A percentile compares a stretch with the other conserved stretches of the same genome.
Conservation (phyloP, 1,139 yeast genomes). For the Geotrichum klebahnii region DNA sequence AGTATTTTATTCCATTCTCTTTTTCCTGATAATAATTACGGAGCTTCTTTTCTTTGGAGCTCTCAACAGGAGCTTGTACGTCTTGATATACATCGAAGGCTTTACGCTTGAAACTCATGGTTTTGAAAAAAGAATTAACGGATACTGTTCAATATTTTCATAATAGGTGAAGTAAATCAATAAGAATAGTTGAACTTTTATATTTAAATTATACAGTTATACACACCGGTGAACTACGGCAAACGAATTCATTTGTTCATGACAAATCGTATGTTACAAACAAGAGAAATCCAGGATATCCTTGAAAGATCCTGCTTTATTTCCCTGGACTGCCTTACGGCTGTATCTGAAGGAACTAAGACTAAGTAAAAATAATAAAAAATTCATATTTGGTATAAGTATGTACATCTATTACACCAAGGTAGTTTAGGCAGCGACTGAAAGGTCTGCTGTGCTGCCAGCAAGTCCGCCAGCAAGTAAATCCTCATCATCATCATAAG, state of each 20-base stretch:
- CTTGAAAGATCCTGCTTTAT: no score
- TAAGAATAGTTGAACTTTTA: not conserved
- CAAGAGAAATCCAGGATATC: no score
- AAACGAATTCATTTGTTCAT: no score
- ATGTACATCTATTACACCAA: not conserved
- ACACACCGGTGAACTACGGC: not conserved
- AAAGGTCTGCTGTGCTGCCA: constrained; percentile 15
- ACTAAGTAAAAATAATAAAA: not conserved
- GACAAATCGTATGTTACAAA: no score
- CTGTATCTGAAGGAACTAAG: no score
- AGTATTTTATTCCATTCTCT: not conserved
- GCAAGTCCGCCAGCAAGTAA: constrained; percentile 29
- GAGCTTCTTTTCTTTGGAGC: not conserved
- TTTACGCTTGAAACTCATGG: constrained; percentile 1
- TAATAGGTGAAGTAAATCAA: no score
- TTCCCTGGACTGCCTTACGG: no score
- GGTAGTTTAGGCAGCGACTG: constrained; percentile 2
- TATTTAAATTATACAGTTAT: not conserved
- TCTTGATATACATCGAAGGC: constrained; percentile 1
- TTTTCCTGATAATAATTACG: not conserved
- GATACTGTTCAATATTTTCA: no score
- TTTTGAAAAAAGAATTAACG: not conserved
- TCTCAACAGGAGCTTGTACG: not conserved
- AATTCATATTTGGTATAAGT: not conserved
- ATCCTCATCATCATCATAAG: constrained; percentile 34